Evolutionary conservation across 2,329 filamentous ascomycete species (phyloP), one percentile per base, ranked within the genome.

Genomic region (Calonectria ilicicola): DNA sequence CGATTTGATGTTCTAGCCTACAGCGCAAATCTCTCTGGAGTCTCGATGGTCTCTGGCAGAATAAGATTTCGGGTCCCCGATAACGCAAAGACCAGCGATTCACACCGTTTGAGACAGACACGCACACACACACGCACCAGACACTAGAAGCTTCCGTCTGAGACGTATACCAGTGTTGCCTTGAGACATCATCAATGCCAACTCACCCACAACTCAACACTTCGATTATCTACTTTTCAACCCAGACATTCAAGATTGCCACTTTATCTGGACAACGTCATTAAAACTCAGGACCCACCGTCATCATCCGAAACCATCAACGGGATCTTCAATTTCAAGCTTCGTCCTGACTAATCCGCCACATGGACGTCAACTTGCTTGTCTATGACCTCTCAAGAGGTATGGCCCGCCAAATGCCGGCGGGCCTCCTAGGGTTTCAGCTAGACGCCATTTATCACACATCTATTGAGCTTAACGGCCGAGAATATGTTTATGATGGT

Each of bases 381-480:
- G 89, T 95, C 44, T 96, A 96, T 80, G 94, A 96, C 84, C 88
- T 96, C 60, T 96, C 94, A 1, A 84, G 83, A n/a, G 90, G 90
- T 23, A 77, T 91, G 49, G 89, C 89, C 17, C 86, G 87, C 12
- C 86, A 91, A 76, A 85, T 91, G 85, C 91, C 89, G 21, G 83
- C 85, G 85, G 83, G 86, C 73, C 76, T 88, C 67, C 82, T 92
- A 12, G 85, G 89, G 19, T 89, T 91, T 76, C 86, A 89, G 65
- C 94, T 98, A 63, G 96, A 98, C 83, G 97, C 97, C 67, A 91
- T 99, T 66, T 98, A 98, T 78, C 97, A 99, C 83, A 98, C 97
- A 0, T 95, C 96, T 0, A 92, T 99, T 67, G 93, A 98, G 49
- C 88, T 98, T 46, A 90, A 92, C 65, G 92, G 93, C n/a, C 89